Base-by-base conservation (phyloP, 2,329 filamentous ascomycete species). In the Chaetothyriales sp. region DNA sequence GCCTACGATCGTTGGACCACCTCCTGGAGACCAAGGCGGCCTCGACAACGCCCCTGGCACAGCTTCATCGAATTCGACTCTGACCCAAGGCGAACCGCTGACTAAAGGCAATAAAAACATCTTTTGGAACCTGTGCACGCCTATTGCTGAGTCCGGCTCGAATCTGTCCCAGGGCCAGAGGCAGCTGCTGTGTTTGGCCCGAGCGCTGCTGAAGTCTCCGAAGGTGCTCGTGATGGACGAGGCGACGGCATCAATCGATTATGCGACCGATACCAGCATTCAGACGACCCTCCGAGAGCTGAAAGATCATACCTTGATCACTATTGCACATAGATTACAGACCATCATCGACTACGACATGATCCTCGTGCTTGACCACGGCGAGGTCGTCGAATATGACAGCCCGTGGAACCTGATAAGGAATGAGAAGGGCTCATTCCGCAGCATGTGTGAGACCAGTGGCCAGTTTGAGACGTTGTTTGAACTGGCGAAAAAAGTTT, bases 341-440 rank as follows among this genome's bases (percentile, higher is more conserved):
- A 98, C 92, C 0, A 96, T 98, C 66, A 89, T 92, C 25, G 92
- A 98, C 65, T 98, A 96, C 63, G 92, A 98, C 70, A 95, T 94
- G 72, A 90, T 98, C 12, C 73, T 98, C 15, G 89, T 98, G 10
- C 73, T 98, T 3, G 92, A 98, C 62, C 86, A 89, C 65, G 92
- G 92, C 8, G 70, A 78, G 53, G 83, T 96, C 18, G 77, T 92
- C 4, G 90, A 98, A 68, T 98, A 79, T 63, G 92, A 81, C n/a
- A 84, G 94, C 62, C 92, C 92, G 0, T 88, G 83, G 71, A 81
- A 86, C 59, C 71, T 98, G 48, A 76, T 95, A 56, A 77, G 75
- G 62, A 82, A 81, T 60, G 72, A 84, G 51, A 78, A 77, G 2
- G 83, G 86, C 3, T 68, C 74, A 8, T 84, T 85, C 65, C 72